phyloP scores from a whole-genome alignment of 495 filamentous ascomycete genomes.

The Annulohypoxylon maeteangense region DNA sequence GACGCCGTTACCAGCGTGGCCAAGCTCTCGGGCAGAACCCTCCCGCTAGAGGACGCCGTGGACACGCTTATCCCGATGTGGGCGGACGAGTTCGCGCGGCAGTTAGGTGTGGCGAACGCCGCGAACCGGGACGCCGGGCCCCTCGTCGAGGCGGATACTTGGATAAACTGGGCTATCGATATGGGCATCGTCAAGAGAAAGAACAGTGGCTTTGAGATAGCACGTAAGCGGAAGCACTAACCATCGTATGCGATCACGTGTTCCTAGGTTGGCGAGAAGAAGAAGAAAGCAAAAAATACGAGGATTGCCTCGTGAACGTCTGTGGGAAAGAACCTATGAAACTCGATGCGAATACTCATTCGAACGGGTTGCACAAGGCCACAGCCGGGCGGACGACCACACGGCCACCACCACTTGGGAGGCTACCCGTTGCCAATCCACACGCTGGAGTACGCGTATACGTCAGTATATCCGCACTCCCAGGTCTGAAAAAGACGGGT shows the following conservation, averaged over 20 bases:
- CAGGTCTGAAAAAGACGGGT: background rate
- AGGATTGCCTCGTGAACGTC: background rate
- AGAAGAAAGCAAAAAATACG: background rate
- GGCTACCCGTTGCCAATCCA: background rate
- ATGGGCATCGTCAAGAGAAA: background rate
- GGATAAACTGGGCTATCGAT: constrained; percentile 8
- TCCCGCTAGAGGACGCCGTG: background rate
- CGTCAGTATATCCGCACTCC: background rate
- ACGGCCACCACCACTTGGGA: background rate
- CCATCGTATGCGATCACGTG: constrained; percentile 1
- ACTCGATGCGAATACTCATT: background rate
- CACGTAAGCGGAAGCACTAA: background rate
- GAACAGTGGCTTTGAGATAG: background rate
- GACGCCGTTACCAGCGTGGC: constrained; percentile 75
- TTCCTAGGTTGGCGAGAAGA: background rate
- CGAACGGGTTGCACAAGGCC: background rate
- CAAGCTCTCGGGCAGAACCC: background rate
- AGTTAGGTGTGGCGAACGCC: background rate
- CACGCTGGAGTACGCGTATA: constrained; percentile 9
- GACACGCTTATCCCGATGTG: background rate
- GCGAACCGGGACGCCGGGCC: background rate
- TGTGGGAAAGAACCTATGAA: background rate
- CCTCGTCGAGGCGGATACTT: background rate
- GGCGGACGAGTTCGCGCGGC: background rate
- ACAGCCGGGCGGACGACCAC: background rate